Evolutionary conservation across 331 rosid genomes (phyloP).

Genomic region (Pyrus hybrid): DNA sequence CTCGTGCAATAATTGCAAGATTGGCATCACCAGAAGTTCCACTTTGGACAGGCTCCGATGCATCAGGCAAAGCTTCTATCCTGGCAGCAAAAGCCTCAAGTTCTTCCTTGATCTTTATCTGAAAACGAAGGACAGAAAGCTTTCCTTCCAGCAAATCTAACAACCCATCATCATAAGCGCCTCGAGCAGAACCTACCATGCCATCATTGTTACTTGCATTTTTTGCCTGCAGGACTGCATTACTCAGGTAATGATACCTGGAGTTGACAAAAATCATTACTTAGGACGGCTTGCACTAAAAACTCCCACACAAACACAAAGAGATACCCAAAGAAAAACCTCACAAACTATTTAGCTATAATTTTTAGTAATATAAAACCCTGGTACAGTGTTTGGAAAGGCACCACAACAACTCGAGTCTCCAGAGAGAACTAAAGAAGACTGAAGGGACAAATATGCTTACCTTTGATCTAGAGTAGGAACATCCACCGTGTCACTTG

Average conservation of each 20-base stretch:
- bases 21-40: constrained; percentile 41
- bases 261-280: constrained; percentile 21
- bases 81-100: constrained; percentile 68
- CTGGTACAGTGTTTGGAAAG: background rate
- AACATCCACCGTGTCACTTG: constrained; percentile 48
- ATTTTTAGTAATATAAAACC: background rate
- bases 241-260: constrained; percentile 89
- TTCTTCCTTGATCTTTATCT: constrained; percentile 83
- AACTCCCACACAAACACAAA: background rate
- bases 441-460: constrained; percentile 1
- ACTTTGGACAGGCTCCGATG: constrained; percentile 44
- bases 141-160: constrained; percentile 97
- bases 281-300: background rate
- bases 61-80: constrained; percentile 45
- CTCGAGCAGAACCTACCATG: constrained; percentile 51
- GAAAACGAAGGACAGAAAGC: constrained; percentile 96
- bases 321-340: background rate
- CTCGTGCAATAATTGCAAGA: constrained; percentile 37
- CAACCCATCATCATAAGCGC: constrained; percentile 66
- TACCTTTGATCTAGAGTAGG: constrained; percentile 85
- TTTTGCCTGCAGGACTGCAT: constrained; percentile 94
- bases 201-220: constrained; percentile 63
- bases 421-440: background rate
- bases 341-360: background rate
- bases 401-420: background rate